Conservation (phyloP, 352 stramenopile genomes). For the Pythium dissimile region DNA sequence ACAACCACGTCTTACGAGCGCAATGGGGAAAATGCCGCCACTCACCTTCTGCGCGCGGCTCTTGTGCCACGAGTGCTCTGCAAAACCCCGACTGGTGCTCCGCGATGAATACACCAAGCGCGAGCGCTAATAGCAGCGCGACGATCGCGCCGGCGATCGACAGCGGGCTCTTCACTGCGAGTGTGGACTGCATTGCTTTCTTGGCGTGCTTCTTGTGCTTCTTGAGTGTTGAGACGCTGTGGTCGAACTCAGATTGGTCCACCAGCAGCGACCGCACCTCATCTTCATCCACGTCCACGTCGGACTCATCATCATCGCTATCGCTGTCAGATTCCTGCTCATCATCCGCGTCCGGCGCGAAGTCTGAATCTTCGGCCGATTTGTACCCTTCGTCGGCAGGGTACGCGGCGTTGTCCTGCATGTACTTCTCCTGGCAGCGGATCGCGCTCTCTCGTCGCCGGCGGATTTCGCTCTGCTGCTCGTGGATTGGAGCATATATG, state of each 20-base stretch:
- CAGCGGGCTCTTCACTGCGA: slow-evolving; percentile 13
- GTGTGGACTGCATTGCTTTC: slow-evolving; percentile 12
- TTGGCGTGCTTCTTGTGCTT: slow-evolving; percentile 41
- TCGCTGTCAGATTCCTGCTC: slow-evolving; percentile 27
- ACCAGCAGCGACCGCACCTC: slow-evolving; percentile 27
- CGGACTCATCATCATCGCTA: slow-evolving; percentile 29
- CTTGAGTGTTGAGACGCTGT: slow-evolving; percentile 25
- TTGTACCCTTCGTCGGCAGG: slow-evolving; percentile 41
- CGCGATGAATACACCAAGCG: slow-evolving; percentile 43
- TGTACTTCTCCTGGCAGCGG: slow-evolving; percentile 35
- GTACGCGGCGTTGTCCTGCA: slow-evolving; percentile 27
- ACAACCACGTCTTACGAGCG: too few species aligned
- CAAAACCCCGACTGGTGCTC: slow-evolving; percentile 22
- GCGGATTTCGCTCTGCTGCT: slow-evolving; percentile 64
- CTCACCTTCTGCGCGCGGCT: slow-evolving; percentile 17
- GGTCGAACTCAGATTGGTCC: slow-evolving; percentile 17
- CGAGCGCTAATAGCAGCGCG: slow-evolving; percentile 37
- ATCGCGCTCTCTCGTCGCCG: slow-evolving; percentile 52
- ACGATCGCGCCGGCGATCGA: slow-evolving; percentile 30
- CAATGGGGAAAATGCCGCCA: neutral
- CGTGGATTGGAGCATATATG: slow-evolving; percentile 66
- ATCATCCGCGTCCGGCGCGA: slow-evolving; percentile 36
- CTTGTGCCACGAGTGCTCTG: slow-evolving; percentile 7
- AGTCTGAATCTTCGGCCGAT: slow-evolving; percentile 64
- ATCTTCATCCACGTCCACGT: slow-evolving; percentile 43